Percentiles rank a stretch among this genome's conserved stretches.
phyloP scores from a whole-genome alignment of 2,329 filamentous ascomycete genomes.

The Magnaporthales sp. region DNA sequence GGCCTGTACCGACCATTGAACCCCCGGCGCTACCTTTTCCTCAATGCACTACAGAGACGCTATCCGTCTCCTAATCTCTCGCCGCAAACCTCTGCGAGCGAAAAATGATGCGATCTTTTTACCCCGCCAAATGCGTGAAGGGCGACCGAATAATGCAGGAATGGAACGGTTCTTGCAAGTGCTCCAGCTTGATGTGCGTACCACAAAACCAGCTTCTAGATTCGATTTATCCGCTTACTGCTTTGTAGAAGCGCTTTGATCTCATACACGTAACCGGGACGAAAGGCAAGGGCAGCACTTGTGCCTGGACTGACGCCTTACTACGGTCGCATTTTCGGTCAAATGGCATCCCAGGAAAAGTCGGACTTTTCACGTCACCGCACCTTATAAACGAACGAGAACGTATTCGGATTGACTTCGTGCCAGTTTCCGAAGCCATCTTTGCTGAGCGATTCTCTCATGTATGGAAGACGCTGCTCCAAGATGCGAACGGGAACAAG shows the following conservation, averaged over 20 bases:
- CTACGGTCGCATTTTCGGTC: slow-evolving; percentile 3
- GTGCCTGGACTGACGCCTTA: slow-evolving; percentile 3
- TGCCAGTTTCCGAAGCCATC: background rate
- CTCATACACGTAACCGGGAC: slow-evolving; percentile 4
- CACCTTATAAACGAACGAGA: background rate
- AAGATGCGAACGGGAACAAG: background rate
- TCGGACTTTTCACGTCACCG: slow-evolving; percentile 4
- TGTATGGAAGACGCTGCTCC: background rate
- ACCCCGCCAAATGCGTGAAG: background rate
- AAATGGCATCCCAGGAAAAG: background rate
- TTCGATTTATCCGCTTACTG: background rate
- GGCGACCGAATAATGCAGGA: background rate
- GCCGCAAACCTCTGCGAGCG: background rate
- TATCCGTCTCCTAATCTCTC: background rate
- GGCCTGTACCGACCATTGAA: background rate
- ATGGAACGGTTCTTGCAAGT: background rate
- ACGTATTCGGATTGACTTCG: background rate
- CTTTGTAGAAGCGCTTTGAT: slow-evolving; percentile 1
- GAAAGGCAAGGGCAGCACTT: slow-evolving; percentile 4
- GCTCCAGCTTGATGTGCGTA: background rate
- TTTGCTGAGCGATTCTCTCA: slow-evolving; percentile 2
- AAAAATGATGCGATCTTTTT: background rate
- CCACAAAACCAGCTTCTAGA: background rate
- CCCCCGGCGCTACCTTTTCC: background rate
- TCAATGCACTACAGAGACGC: background rate